phyloP scores from a whole-genome alignment of 1,139 yeast genomes.

The Yamadazyma diddensiae region DNA sequence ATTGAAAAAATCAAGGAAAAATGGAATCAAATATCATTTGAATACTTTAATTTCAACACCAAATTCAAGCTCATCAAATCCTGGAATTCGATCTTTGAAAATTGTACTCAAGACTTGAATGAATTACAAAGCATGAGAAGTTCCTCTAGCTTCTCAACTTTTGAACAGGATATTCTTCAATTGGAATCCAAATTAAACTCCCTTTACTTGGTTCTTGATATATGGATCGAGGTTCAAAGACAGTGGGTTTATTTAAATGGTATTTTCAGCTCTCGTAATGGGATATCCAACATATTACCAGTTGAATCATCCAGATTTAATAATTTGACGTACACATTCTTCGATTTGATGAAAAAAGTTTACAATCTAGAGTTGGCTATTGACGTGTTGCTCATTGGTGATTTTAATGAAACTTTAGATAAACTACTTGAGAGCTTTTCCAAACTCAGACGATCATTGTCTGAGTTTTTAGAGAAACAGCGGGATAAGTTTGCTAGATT shows the following conservation, averaged over 20 bases:
- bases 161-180: slow-evolving; percentile 55
- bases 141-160: slow-evolving; percentile 60
- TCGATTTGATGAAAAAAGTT: slow-evolving; percentile 48
- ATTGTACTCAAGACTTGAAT: slow-evolving; percentile 58
- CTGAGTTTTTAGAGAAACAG: slow-evolving; percentile 79
- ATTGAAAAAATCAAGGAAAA: slow-evolving; percentile 41
- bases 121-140: slow-evolving; percentile 68
- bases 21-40: slow-evolving; percentile 54
- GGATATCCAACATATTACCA: slow-evolving; percentile 63
- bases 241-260: slow-evolving; percentile 89
- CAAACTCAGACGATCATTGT: slow-evolving; percentile 63
- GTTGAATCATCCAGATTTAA: slow-evolving; percentile 68
- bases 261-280: slow-evolving; percentile 58
- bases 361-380: slow-evolving; percentile 52
- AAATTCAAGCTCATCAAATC: slow-evolving; percentile 59
- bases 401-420: slow-evolving; percentile 46
- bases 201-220: slow-evolving; percentile 54
- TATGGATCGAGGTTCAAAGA: slow-evolving; percentile 84
- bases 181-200: slow-evolving; percentile 58
- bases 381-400: slow-evolving; percentile 56
- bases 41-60: slow-evolving; percentile 52
- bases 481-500: slow-evolving; percentile 77
- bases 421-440: slow-evolving; percentile 54
- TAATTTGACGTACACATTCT: slow-evolving; percentile 61
- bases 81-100: slow-evolving; percentile 65